Evolutionary conservation across 1,284 basidiomycete genomes (phyloP), one percentile per base, ranked within the genome.

Genomic region (Caloboletus firmus): DNA sequence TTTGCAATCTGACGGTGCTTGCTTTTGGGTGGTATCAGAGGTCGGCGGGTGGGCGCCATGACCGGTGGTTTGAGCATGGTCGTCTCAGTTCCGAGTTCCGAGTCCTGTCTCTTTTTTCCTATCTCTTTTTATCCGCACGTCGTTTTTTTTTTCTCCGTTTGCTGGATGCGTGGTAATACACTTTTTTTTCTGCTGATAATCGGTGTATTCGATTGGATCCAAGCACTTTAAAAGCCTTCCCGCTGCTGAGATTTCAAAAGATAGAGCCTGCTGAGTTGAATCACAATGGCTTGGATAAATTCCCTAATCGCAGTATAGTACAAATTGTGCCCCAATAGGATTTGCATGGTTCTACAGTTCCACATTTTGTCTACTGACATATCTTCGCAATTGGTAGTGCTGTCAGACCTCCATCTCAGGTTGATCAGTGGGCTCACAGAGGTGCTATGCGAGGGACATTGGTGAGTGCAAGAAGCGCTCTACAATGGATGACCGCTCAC

Each of bases 31-130:
- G 24, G 11, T 10, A n/a, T 8, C 4, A 62, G 62, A 66, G 62
- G 62, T 63, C 0, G 64, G 62, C 32, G 64, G 62, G 35, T 45
- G 52, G 54, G 41, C 42, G 11, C 52, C 61, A 65, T 65, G 52
- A 65, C 45, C 11, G n/a, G 20, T 9, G 9, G 12, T 17, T 24
- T 15, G 9, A 18, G 13, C 26, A 9, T 20, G 15, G 44, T 26
- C 22, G 24, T 28, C n/a, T n/a, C 22, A 26, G 17, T 28, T 17
- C 3, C 9, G 26, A 28, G 26, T 28, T 8, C 26, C n/a, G n/a
- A n/a, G 41, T 13, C 20, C 11, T 20, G 4, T 28, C n/a, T n/a
- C n/a, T n/a, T n/a, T n/a, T n/a, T n/a, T n/a, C n/a, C n/a, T n/a
- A n/a, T n/a, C n/a, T n/a, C n/a, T 22, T 11, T 17, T 10, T 18